Percentiles rank a stretch among this genome's conserved stretches.
These are phyloP conservation scores for Globisporangium mamillatum DNA, from an alignment of 352 stramenopile species.

Conservation along the genomic window DNA sequence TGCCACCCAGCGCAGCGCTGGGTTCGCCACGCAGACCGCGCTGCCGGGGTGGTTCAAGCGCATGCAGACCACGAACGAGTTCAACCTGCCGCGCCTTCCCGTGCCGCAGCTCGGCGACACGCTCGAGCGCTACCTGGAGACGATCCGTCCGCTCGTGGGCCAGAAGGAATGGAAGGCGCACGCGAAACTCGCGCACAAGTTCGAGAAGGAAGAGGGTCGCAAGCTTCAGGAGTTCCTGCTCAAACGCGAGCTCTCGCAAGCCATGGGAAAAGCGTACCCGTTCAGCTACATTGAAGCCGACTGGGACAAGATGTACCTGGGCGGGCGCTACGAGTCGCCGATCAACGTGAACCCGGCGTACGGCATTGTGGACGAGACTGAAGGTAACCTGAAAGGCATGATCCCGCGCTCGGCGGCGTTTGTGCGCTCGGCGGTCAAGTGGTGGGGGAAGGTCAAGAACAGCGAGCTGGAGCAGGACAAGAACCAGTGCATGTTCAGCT, in stretches of 20 bases:
- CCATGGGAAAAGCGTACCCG: constrained; percentile 82
- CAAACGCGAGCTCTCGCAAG: constrained; percentile 70
- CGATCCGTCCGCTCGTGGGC: constrained; percentile 74
- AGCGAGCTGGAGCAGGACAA: constrained; percentile 88
- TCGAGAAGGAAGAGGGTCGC: constrained; percentile 49
- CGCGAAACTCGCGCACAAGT: constrained; percentile 54
- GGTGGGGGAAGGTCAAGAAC: constrained; percentile 86
- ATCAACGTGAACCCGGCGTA: constrained; percentile 92
- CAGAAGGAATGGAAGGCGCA: constrained; percentile 67
- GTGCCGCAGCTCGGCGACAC: constrained; percentile 90
- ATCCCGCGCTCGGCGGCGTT: constrained; percentile 75
- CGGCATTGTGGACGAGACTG: constrained; percentile 76
- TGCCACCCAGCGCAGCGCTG: constrained; percentile 2
- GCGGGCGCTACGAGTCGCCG: constrained; percentile 83
- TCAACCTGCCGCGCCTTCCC: constrained; percentile 75
- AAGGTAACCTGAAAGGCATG: constrained; percentile 67
- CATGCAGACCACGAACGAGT: constrained; percentile 76
- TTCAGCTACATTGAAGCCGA: constrained; percentile 93
- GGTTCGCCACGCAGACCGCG: constrained; percentile 19
- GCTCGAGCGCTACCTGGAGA: constrained; percentile 78
- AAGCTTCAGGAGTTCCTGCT: constrained; percentile 59
- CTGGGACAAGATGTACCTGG: constrained; percentile 92
- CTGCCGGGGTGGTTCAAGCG: constrained; percentile 70
- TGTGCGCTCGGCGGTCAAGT: constrained; percentile 82
- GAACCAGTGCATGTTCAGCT: constrained; percentile 89